Percentiles rank a stretch among this genome's conserved stretches.
phyloP scores from a whole-genome alignment of 179 eudicot genomes.

The Amaranthus tricolor region DNA sequence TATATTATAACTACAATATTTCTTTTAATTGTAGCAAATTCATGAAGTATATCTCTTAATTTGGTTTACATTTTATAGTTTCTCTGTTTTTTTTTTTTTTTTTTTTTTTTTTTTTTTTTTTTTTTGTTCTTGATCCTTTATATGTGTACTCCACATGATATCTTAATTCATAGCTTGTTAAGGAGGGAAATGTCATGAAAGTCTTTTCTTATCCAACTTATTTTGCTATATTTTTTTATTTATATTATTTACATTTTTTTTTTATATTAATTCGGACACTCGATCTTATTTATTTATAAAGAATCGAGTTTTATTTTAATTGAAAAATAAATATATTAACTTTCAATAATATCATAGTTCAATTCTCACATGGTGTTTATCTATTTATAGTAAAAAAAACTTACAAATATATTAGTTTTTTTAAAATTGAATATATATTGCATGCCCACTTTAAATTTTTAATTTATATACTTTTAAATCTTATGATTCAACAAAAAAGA shows the following conservation, averaged over 20 bases:
- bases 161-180: conserved; percentile 13
- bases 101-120: neutral
- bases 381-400: no score
- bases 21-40: neutral
- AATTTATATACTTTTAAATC: neutral
- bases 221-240: neutral
- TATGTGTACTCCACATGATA: neutral
- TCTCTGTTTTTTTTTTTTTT: neutral
- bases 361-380: no score
- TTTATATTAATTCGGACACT: conserved; percentile 4
- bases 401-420: no score
- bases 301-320: no score
- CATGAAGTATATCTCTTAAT: neutral
- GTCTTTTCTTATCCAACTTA: no score
- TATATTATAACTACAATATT: conserved; percentile 4
- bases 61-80: neutral
- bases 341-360: no score
- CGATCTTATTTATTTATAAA: neutral
- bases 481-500: no score
- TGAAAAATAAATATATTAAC: no score
- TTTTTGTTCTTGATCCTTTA: neutral
- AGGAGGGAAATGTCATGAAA: conserved; percentile 18
- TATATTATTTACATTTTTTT: conserved; percentile 17
- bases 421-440: no score
- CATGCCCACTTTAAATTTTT: neutral